These are phyloP conservation scores for Sonneratia caseolaris DNA, from an alignment of 345 rosid species.

Conservation along the genomic window DNA sequence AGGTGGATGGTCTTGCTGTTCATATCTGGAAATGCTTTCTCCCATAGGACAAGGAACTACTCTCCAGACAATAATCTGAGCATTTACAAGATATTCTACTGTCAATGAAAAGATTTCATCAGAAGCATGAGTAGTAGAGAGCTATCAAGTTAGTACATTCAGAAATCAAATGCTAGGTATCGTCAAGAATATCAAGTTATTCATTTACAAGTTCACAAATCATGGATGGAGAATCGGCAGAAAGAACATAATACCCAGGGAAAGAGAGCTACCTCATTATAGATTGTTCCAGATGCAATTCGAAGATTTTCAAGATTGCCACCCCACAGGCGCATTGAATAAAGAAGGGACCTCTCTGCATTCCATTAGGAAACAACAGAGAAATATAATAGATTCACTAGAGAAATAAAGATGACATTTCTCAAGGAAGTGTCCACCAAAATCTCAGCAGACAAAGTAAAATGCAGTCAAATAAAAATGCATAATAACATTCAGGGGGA, in stretches of 20 bases:
- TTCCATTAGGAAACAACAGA: not conserved
- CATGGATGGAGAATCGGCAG: not conserved
- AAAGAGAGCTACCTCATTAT: slow-evolving; percentile 57
- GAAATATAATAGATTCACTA: not conserved
- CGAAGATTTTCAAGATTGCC: slow-evolving; percentile 46
- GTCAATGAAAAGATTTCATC: not conserved
- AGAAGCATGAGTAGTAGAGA: not conserved
- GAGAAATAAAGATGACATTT: not conserved
- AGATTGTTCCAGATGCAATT: slow-evolving; percentile 85
- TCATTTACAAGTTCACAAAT: not conserved
- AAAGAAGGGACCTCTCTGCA: slow-evolving; percentile 80
- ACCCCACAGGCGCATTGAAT: slow-evolving; percentile 88
- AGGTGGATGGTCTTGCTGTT: slow-evolving; percentile 15
- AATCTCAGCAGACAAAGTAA: not conserved
- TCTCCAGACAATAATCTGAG: slow-evolving; percentile 83
- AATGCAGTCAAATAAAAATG: not conserved
- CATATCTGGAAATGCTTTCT: slow-evolving; percentile 20
- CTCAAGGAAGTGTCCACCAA: not conserved
- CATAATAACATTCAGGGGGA: not conserved
- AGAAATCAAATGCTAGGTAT: not conserved
- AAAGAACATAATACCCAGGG: not conserved
- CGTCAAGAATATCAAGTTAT: not conserved
- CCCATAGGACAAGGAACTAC: slow-evolving; percentile 27
- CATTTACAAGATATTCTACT: slow-evolving; percentile 15
- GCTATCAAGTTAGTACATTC: not conserved